phyloP scores from a whole-genome alignment of 1,284 basidiomycete species.

The Sanghuangporus weigelae region DNA sequence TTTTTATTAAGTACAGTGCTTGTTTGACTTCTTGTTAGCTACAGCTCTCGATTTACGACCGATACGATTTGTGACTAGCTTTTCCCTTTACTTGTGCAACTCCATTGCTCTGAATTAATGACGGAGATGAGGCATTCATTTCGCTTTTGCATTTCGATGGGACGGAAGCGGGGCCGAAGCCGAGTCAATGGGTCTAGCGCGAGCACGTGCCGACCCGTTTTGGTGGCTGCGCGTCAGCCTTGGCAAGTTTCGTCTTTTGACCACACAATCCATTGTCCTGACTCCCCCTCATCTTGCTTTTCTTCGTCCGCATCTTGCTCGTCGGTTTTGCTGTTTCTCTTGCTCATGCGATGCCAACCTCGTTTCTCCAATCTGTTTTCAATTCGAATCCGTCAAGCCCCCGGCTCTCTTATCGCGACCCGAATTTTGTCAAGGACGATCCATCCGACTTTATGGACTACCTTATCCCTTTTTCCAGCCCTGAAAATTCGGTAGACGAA shows the following conservation, averaged over 20 bases:
- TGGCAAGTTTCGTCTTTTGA: not conserved
- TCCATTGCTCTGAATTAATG: not conserved
- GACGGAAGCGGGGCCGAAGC: not conserved
- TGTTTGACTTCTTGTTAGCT: no score
- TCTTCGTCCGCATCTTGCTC: not conserved
- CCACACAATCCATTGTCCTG: not conserved
- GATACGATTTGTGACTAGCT: no score
- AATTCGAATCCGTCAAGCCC: not conserved
- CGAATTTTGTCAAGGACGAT: slow-evolving; percentile 1
- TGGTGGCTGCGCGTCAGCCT: not conserved
- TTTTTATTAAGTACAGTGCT: no score
- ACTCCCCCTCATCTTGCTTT: not conserved
- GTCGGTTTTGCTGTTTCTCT: not conserved
- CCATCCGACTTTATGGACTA: not conserved
- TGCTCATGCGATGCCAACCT: not conserved
- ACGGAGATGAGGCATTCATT: not conserved
- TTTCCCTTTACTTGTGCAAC: no score
- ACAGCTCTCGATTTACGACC: no score
- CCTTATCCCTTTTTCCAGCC: not conserved
- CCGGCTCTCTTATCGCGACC: not conserved
- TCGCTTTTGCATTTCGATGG: no score
- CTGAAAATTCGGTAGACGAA: not conserved
- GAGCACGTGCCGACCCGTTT: not conserved
- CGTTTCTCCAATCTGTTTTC: slow-evolving; percentile 3
- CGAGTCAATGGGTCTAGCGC: not conserved